These are phyloP conservation scores for Fusarium sp. DNA, from an alignment of 2,329 filamentous ascomycete genomes.

Conservation along the genomic window DNA sequence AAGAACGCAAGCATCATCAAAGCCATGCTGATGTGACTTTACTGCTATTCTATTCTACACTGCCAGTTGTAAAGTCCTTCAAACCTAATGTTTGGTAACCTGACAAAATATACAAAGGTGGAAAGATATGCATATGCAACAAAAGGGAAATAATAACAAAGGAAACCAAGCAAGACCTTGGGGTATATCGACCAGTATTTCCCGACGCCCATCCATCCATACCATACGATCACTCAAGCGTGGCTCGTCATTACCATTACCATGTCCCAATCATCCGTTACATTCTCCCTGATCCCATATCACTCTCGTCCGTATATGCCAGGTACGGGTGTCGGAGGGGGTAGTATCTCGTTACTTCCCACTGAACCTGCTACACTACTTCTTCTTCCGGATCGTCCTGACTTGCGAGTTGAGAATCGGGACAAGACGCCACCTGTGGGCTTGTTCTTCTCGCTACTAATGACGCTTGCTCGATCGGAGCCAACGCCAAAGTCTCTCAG, in stretches of 20 bases:
- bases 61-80: background rate
- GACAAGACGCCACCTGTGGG: constrained; percentile 46
- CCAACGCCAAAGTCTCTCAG: constrained; percentile 50
- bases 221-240: background rate
- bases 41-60: background rate
- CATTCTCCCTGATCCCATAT: background rate
- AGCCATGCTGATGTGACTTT: background rate
- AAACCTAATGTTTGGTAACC: background rate
- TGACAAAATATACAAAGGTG: background rate
- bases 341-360: constrained; percentile 44
- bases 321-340: constrained; percentile 27
- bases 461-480: constrained; percentile 44
- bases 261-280: background rate
- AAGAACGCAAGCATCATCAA: background rate
- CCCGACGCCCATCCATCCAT: constrained; percentile 20
- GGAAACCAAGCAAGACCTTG: constrained; percentile 5
- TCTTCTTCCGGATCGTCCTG: constrained; percentile 42
- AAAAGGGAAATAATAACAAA: constrained; percentile 12
- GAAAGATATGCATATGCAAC: background rate
- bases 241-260: constrained; percentile 13
- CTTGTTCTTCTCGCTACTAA: constrained; percentile 50
- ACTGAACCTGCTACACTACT: constrained; percentile 48
- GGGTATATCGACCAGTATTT: constrained; percentile 35
- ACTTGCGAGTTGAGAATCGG: constrained; percentile 48
- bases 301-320: constrained; percentile 12